phyloP scores from a whole-genome alignment of 441 rosid species.

The Theobroma grandiflorum region DNA sequence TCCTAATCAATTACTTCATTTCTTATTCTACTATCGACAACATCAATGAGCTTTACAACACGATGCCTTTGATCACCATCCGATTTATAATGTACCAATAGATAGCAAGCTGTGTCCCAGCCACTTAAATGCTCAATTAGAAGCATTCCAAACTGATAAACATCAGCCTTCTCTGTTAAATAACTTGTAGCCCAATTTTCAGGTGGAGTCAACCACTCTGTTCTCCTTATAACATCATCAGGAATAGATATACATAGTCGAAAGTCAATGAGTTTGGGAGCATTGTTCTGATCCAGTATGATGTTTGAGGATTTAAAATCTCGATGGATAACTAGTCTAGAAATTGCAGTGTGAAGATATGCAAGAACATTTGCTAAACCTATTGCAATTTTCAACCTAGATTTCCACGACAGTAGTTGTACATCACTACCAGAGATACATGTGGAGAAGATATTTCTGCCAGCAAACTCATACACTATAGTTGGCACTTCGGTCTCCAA shows the following conservation, averaged over 20 bases:
- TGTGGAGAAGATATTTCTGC: not conserved
- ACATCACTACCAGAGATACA: not conserved
- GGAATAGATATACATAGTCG: constrained; percentile 12
- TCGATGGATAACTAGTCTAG: constrained; percentile 12
- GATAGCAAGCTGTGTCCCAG: no score
- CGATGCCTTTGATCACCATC: no score
- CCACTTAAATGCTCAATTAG: constrained; percentile 3
- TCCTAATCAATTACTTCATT: not conserved
- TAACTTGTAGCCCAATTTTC: not conserved
- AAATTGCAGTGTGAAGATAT: constrained; percentile 25
- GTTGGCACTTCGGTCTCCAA: constrained; percentile 26
- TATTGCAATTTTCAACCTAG: constrained; percentile 26
- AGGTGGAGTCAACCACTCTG: not conserved
- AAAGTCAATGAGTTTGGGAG: not conserved
- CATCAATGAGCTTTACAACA: not conserved
- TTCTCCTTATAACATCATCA: not conserved
- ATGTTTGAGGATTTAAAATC: not conserved
- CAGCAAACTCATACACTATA: constrained; percentile 22
- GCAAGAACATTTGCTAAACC: constrained; percentile 36
- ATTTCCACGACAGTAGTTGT: not conserved
- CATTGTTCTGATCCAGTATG: constrained; percentile 11
- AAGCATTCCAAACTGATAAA: constrained; percentile 26
- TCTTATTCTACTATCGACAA: not conserved
- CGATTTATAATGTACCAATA: no score
- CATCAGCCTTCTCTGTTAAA: constrained; percentile 14